Conservation (phyloP, 2,329 filamentous ascomycete species). For the Phyllosticta citrichinensis region DNA sequence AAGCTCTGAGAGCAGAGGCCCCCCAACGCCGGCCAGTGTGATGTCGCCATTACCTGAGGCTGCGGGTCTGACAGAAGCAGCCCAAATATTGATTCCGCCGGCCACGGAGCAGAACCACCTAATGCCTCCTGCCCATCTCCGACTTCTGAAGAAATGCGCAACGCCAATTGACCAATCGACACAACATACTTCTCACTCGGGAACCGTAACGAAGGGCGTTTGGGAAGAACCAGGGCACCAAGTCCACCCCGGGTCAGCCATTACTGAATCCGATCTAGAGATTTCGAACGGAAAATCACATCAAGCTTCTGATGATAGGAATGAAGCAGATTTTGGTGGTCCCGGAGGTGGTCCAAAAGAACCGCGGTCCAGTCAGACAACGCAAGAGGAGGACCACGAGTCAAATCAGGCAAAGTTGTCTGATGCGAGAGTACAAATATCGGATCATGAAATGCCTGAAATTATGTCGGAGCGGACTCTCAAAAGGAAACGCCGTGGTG, state of each 20-base stretch:
- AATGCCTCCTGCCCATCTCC: background rate
- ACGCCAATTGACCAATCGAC: background rate
- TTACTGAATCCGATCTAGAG: background rate
- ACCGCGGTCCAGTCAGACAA: constrained; percentile 34
- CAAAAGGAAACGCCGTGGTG: constrained; percentile 31
- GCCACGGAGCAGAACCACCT: background rate
- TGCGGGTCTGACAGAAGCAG: background rate
- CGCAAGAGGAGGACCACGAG: constrained; percentile 25
- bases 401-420: constrained; percentile 7
- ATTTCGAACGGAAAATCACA: background rate
- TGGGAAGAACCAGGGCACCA: background rate
- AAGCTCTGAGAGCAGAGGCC: background rate
- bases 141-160: background rate
- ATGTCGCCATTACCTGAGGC: background rate
- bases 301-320: background rate
- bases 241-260: background rate
- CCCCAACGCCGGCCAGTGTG: background rate
- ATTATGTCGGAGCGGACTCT: constrained; percentile 33
- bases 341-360: background rate
- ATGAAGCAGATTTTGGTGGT: background rate
- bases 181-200: background rate
- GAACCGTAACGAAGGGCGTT: background rate
- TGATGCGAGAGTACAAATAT: background rate
- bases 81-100: background rate
- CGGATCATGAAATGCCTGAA: constrained; percentile 31